These are phyloP conservation scores for Scedosporium dehoogii DNA, from an alignment of 2,329 filamentous ascomycete species.

Conservation along the genomic window DNA sequence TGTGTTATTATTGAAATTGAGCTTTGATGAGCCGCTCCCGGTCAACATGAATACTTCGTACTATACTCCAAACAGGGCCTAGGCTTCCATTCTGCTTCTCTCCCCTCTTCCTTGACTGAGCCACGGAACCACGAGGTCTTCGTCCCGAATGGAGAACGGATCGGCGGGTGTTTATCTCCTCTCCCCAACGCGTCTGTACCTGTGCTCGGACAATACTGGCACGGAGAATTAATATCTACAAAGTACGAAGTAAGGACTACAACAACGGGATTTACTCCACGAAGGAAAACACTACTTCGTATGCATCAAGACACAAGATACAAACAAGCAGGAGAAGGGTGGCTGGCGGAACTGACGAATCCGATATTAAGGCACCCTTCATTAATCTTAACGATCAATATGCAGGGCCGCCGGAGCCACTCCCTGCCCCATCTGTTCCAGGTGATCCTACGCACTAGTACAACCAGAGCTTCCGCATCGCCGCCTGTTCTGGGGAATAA, in stretches of 20 bases:
- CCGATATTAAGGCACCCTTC: background rate
- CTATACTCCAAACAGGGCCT: background rate
- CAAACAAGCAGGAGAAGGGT: background rate
- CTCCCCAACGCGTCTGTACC: background rate
- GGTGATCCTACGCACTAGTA: no score
- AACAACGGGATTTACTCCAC: no score
- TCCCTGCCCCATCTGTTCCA: background rate
- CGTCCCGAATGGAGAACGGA: background rate
- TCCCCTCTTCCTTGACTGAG: background rate
- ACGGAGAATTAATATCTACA: background rate
- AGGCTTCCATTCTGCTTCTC: background rate
- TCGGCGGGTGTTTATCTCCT: background rate
- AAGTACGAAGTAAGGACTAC: no score
- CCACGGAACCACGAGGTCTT: background rate
- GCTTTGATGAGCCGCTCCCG: no score
- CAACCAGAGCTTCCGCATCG: background rate
- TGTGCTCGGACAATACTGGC: no score
- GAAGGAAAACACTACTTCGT: no score
- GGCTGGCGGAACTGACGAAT: background rate
- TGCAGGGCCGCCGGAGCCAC: background rate
- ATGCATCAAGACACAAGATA: background rate
- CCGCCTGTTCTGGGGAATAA: background rate
- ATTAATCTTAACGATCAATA: background rate
- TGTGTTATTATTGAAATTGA: no score
- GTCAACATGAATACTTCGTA: background rate